Evolutionary conservation across 192 early-diverging fungal species (phyloP).

Genomic region (Linnemannia exigua): DNA sequence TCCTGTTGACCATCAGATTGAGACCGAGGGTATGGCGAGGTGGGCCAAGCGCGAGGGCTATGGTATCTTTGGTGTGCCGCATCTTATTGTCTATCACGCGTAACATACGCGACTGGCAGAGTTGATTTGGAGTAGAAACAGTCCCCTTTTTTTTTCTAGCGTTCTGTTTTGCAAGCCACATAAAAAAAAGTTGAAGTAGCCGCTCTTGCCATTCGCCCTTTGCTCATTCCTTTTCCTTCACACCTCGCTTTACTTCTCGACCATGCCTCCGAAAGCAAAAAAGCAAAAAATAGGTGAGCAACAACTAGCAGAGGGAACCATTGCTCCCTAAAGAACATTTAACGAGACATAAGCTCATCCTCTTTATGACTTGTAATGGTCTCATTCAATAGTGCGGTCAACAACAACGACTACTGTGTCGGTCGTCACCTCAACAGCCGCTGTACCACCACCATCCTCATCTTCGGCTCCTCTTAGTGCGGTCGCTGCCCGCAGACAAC

Average conservation of each 20-base stretch:
- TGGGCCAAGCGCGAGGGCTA: conserved; percentile 75
- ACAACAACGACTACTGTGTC: conserved; percentile 4
- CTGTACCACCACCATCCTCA: background rate
- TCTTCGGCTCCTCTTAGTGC: conserved; percentile 39
- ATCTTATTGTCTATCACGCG: conserved; percentile 73
- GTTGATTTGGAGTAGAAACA: background rate
- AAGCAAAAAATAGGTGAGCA: conserved; percentile 44
- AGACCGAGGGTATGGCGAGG: conserved; percentile 82
- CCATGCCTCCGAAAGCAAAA: conserved; percentile 47
- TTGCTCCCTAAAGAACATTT: background rate
- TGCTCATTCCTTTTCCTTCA: background rate
- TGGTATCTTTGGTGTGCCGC: conserved; percentile 74
- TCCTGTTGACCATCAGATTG: conserved; percentile 75
- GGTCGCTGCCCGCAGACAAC: conserved; percentile 32
- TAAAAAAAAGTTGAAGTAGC: conserved; percentile 13
- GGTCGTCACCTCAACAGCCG: conserved; percentile 5
- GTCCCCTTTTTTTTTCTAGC: background rate
- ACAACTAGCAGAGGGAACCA: background rate
- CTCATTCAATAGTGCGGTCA: background rate
- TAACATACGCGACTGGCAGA: conserved; percentile 4
- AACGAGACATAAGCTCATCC: background rate
- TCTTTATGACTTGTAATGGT: background rate
- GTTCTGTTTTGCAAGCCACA: conserved; percentile 7
- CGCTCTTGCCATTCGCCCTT: background rate
- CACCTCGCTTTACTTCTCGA: background rate